Base-by-base conservation (phyloP, 768 basidiomycete species). In the Trametopsis cervina region DNA sequence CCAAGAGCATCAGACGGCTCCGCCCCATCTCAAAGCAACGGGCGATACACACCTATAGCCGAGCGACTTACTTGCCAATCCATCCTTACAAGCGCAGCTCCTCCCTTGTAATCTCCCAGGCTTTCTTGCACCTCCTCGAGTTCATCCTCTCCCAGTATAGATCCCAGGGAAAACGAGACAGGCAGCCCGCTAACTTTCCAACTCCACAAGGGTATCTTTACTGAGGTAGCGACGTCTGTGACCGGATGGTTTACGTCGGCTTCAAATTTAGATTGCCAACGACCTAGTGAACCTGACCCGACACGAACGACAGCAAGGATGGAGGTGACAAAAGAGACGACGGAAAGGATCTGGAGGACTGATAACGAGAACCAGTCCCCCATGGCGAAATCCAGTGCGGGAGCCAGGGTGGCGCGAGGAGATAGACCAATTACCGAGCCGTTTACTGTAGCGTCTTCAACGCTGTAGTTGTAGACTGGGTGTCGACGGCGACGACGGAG, bases 61-160 rank as follows among this genome's bases (percentile, higher is more conserved):
- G 54, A 27, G 24, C 51, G 54, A 44, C 50, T 45, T 18, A 57
- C 40, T 46, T 60, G 58, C 61, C 61, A 62, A 40, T 62, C 50
- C 56, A 62, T 58, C 11, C 57, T 46, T n/a, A 57, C 44, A 20
- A 62, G 51, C 11, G 58, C 55, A 23, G 53, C 40, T 7, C 61
- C 61, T n/a, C 57, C 61, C 4, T 53, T 52, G 39, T 60, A 62
- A 22, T 54, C 56, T 20, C 23, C 44, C 2, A 22, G 13, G 1
- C 33, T 29, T 18, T 12, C 38, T 26, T 46, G 46, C 1, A 41
- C 22, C 21, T 58, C 50, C 12, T 51, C 53, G 26, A 51, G 47
- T 17, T 58, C 56, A 45, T 62, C 57, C 51, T 62, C 61, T 42
- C 61, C 61, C 21, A 62, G 53, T 39, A 62, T 51, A 2, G 57